Evolutionary conservation across 805 yeast genomes (phyloP), one percentile per base, ranked within the genome.

Genomic region (Cyberlindnera veronae): DNA sequence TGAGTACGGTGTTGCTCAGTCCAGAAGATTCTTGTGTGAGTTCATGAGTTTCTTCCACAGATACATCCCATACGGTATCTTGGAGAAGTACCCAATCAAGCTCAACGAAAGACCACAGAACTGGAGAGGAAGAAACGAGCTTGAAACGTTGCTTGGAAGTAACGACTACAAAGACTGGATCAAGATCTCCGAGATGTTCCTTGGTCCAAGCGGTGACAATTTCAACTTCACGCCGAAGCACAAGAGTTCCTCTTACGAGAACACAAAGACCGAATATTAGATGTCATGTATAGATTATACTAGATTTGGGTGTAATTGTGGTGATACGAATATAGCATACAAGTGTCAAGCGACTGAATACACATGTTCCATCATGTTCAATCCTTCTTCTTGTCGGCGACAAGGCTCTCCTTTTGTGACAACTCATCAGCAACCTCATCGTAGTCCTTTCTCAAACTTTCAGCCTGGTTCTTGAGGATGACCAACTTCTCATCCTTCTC

Each of bases 41-140:
- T 93, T 88, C 62, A 69, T 93, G 58, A 84, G 96, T 34, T 93
- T 93, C 63, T 86, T 95, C 52, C 95, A 93, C 60, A 71, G 99
- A 52, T 93, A 93, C 61, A 78, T 91, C 39, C 99, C 99, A 7
- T 81, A 88, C 49, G 99, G 98, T 1, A 81, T 93, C 32, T 72
- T 93, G 51, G 98, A 90, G 61, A 74, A 81, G 57, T 69, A 84
- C 50, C 98, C 98, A 27, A 88, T 95, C 13, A 81, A 81, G 55
- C 66, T 93, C 52, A 95, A 93, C 59, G 93, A 93, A 63, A 79
- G 99, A 60, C 96, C 99, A 20, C 95, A 95, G 24, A 72, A 77
- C 45, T 93, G 96, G 95, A 76, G 65, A 53, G 99, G 98, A 7
- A 77, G 99, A 66, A 79, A 85, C 59, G 98, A 91, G 44, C 63